A percentile compares a stretch with the other conserved stretches of the same genome.
Conservation (phyloP, 2,329 filamentous ascomycete genomes). For the Macrophomina phaseolina region DNA sequence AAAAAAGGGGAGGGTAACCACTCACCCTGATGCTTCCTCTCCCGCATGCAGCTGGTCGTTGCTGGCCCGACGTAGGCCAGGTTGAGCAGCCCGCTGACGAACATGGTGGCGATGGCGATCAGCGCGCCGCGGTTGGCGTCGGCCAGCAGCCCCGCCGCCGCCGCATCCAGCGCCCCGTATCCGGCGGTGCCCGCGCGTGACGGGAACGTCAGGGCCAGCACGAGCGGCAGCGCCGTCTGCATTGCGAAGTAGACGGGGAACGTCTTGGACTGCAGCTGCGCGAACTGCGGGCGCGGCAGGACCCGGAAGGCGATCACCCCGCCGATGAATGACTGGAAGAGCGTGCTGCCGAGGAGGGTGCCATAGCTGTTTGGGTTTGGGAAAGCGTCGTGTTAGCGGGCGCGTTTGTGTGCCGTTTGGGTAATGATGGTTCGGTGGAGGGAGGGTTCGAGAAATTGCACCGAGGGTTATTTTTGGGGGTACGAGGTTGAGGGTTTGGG, state of each 20-base stretch:
- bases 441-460: slow-evolving; percentile 22
- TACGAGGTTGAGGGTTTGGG: slow-evolving; percentile 26
- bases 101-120: slow-evolving; percentile 71
- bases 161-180: slow-evolving; percentile 7
- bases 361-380: slow-evolving; percentile 68
- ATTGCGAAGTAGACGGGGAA: slow-evolving; percentile 91
- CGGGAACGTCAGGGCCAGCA: slow-evolving; percentile 82
- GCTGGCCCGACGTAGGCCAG: slow-evolving; percentile 73
- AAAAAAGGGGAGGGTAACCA: background rate
- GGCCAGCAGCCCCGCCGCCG: background rate
- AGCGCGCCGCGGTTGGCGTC: slow-evolving; percentile 34
- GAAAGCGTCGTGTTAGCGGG: background rate
- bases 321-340: slow-evolving; percentile 84
- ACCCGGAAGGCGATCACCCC: slow-evolving; percentile 77
- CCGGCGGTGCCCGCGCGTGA: slow-evolving; percentile 26
- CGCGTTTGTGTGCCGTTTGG: slow-evolving; percentile 25
- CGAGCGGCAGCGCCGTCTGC: slow-evolving; percentile 74
- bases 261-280: slow-evolving; percentile 75
- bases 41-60: slow-evolving; percentile 75
- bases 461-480: slow-evolving; percentile 31
- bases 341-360: slow-evolving; percentile 81
- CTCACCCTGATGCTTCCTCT: slow-evolving; percentile 71
- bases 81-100: slow-evolving; percentile 75
- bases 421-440: background rate
- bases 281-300: slow-evolving; percentile 81